Conservation (phyloP, 352 stramenopile genomes). For the Pythium rhizo-oryzae region DNA sequence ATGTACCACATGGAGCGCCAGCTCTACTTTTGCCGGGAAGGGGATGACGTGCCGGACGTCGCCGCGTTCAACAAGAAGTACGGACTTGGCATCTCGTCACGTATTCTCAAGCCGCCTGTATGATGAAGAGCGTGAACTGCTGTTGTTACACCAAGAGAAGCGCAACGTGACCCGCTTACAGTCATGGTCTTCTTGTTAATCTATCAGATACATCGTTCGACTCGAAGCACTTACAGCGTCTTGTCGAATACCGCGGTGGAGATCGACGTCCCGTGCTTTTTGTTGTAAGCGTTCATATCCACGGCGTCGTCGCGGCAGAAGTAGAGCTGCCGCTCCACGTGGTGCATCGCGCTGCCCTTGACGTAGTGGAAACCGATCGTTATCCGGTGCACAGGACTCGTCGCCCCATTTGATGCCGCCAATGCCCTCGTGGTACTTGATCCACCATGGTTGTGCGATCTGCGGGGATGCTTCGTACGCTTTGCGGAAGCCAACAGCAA, state of each 20-base stretch:
- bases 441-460: constrained; percentile 56
- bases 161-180: too few relatives aligned
- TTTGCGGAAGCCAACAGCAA: constrained; percentile 64
- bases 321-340: constrained; percentile 73
- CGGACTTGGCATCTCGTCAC: not conserved
- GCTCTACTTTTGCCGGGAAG: constrained; percentile 63
- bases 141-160: too few relatives aligned
- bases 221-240: too few relatives aligned
- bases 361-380: constrained; percentile 84
- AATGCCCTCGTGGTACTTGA: constrained; percentile 68
- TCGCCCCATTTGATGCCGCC: constrained; percentile 58
- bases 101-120: too few relatives aligned
- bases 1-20: constrained; percentile 81
- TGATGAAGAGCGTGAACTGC: too few relatives aligned
- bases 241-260: too few relatives aligned
- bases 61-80: constrained; percentile 5
- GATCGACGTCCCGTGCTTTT: not conserved
- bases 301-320: constrained; percentile 41
- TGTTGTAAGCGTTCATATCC: not conserved
- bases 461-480: constrained; percentile 62
- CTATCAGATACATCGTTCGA: too few relatives aligned
- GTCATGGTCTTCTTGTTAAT: too few relatives aligned
- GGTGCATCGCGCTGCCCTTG: constrained; percentile 67
- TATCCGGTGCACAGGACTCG: constrained; percentile 62
- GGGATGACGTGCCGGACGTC: constrained; percentile 4